Evolutionary conservation across 305 asterid species (phyloP).

Genomic region (Fraxinus angustifolia): DNA sequence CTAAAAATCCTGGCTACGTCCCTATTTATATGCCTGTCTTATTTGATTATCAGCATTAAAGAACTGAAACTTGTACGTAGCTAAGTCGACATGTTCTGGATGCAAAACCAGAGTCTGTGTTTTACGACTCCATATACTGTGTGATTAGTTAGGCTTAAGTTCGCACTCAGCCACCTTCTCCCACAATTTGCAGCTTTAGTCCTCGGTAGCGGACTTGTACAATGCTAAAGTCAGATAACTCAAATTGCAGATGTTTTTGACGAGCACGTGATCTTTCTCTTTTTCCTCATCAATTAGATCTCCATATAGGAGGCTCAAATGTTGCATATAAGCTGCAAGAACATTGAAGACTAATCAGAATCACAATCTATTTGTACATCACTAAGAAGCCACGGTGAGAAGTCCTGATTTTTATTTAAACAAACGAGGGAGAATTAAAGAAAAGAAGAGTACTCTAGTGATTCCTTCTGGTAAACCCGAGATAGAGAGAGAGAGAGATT

Average conservation of each 20-base stretch:
- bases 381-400: background rate
- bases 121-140: background rate
- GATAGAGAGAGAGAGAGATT: background rate
- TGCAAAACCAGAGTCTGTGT: background rate
- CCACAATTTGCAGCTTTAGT: constrained; percentile 80
- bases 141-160: constrained; percentile 30
- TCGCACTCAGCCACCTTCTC: constrained; percentile 64
- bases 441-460: background rate
- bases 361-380: background rate
- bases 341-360: constrained; percentile 15
- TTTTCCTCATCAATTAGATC: constrained; percentile 68
- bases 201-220: constrained; percentile 71
- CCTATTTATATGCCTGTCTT: background rate
- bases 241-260: constrained; percentile 47
- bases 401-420: background rate
- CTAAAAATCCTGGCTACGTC: no score
- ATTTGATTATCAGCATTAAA: background rate
- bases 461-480: background rate
- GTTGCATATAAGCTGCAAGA: constrained; percentile 89
- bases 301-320: constrained; percentile 76
- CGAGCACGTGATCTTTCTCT: constrained; percentile 60
- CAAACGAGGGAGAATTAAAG: background rate
- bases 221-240: constrained; percentile 53
- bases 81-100: background rate
- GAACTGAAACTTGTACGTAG: background rate